A percentile compares a stretch with the other conserved stretches of the same genome.
phyloP scores from a whole-genome alignment of 192 early-diverging fungal species.

The Spizellomyces punctatus region DNA sequence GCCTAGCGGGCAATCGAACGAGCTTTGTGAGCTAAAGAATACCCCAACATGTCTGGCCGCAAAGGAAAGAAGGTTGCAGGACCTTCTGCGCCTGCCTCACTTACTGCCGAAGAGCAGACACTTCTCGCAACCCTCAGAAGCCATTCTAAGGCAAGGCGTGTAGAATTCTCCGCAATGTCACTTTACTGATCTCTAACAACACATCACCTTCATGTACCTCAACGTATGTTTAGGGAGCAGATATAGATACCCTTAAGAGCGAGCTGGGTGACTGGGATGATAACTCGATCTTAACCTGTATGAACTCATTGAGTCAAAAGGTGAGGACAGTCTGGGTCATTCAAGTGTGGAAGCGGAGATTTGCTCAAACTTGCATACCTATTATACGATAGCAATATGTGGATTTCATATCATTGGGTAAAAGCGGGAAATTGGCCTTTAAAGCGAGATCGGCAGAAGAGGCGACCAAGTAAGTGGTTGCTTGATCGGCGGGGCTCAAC shows the following conservation, averaged over 20 bases:
- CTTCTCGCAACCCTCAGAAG: too few relatives aligned
- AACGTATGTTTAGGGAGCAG: conserved; percentile 1
- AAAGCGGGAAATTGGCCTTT: conserved; percentile 38
- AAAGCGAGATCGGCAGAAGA: conserved; percentile 46
- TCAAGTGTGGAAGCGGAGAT: neutral
- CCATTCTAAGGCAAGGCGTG: too few relatives aligned
- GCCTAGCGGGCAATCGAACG: too few relatives aligned
- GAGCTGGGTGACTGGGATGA: conserved; percentile 19
- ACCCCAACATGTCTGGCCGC: too few relatives aligned
- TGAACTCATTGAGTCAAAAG: conserved; percentile 19
- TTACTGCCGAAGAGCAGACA: too few relatives aligned
- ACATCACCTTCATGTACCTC: too few relatives aligned
- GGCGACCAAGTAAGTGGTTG: conserved; percentile 26
- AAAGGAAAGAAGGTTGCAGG: too few relatives aligned
- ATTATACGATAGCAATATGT: conserved; percentile 34
- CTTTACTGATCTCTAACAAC: too few relatives aligned
- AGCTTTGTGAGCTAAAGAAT: too few relatives aligned
- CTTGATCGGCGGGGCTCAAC: neutral
- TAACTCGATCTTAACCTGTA: conserved; percentile 8
- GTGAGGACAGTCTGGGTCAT: neutral
- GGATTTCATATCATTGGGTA: conserved; percentile 43
- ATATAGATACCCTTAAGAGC: conserved; percentile 2
- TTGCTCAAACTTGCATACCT: neutral
- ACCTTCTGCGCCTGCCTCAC: too few relatives aligned
- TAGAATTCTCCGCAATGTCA: too few relatives aligned